A percentile compares a stretch with the other conserved stretches of the same genome.
Evolutionary conservation across 148 eudicot genomes (phyloP).

Genomic region (Tetragonia tetragonoides): DNA sequence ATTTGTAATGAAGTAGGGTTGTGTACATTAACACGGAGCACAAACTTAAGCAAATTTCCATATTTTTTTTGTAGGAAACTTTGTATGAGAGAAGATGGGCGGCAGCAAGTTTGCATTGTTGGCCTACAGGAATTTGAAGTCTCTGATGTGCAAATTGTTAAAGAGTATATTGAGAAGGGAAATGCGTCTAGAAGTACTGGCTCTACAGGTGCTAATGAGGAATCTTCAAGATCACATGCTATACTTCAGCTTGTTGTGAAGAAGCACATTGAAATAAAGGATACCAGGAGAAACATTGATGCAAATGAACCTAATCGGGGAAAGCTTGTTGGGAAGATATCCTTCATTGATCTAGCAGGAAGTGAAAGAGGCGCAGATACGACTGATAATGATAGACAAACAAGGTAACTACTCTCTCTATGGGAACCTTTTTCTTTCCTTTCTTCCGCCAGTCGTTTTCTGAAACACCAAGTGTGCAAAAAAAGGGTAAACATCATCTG

Average conservation of each 20-base stretch:
- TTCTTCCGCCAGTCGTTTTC: too few species aligned
- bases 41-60: conserved; percentile 2
- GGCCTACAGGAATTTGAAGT: conserved; percentile 99
- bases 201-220: conserved; percentile 97
- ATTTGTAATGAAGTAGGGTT: background rate
- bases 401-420: conserved; percentile 49
- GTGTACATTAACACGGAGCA: background rate
- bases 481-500: too few species aligned
- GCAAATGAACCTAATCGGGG: conserved; percentile 69
- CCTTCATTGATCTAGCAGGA: conserved; percentile 98
- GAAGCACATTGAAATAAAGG: conserved; percentile 84
- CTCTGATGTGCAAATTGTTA: conserved; percentile 92
- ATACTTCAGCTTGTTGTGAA: conserved; percentile 93
- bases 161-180: conserved; percentile 93
- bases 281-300: conserved; percentile 61
- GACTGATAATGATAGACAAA: conserved; percentile 96
- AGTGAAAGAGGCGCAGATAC: conserved; percentile 99
- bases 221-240: conserved; percentile 98
- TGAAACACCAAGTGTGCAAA: too few species aligned
- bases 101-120: conserved; percentile 98
- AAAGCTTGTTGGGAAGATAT: conserved; percentile 91
- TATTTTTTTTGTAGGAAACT: conserved; percentile 59
- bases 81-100: conserved; percentile 96
- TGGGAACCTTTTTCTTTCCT: background rate
- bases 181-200: conserved; percentile 91